phyloP scores from a whole-genome alignment of 768 basidiomycete species.

The Hortiboletus flavorubellus region DNA sequence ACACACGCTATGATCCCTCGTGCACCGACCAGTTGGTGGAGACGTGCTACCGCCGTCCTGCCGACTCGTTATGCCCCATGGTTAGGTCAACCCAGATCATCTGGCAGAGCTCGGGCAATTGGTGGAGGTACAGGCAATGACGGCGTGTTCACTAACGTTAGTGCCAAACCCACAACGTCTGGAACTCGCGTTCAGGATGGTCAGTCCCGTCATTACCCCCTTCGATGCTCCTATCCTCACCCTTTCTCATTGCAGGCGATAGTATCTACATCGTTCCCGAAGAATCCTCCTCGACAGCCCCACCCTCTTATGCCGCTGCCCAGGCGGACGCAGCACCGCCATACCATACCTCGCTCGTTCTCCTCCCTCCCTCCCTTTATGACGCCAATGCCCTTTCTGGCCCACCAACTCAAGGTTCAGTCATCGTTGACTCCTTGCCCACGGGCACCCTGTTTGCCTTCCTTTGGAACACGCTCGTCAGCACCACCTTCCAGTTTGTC shows the following conservation, averaged over 20 bases:
- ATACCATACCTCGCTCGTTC: conserved; percentile 97
- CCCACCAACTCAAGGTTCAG: conserved; percentile 50
- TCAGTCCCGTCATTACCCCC: conserved; percentile 1
- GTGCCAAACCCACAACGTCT: conserved; percentile 67
- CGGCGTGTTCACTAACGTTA: conserved; percentile 95
- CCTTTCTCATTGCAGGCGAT: conserved; percentile 47
- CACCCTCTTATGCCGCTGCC: conserved; percentile 90
- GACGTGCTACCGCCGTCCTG: conserved; percentile 52
- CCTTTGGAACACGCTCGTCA: conserved; percentile 90
- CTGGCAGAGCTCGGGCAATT: conserved; percentile 33
- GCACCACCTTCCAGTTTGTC: conserved; percentile 96
- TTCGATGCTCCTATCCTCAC: neutral
- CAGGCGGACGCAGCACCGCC: conserved; percentile 95
- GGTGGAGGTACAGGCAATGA: conserved; percentile 76
- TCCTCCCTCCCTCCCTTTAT: conserved; percentile 55
- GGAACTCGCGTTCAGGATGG: conserved; percentile 62
- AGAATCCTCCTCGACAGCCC: conserved; percentile 75
- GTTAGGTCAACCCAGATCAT: conserved; percentile 40
- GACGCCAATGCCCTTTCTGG: conserved; percentile 45
- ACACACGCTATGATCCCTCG: conserved; percentile 27
- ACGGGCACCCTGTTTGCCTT: conserved; percentile 82
- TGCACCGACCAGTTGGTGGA: conserved; percentile 46
- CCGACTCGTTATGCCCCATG: conserved; percentile 49
- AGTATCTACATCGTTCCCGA: conserved; percentile 78
- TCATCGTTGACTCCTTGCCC: conserved; percentile 87